Evolutionary conservation across 2,329 filamentous ascomycete species (phyloP).

Genomic region (Fusarium graminum): DNA sequence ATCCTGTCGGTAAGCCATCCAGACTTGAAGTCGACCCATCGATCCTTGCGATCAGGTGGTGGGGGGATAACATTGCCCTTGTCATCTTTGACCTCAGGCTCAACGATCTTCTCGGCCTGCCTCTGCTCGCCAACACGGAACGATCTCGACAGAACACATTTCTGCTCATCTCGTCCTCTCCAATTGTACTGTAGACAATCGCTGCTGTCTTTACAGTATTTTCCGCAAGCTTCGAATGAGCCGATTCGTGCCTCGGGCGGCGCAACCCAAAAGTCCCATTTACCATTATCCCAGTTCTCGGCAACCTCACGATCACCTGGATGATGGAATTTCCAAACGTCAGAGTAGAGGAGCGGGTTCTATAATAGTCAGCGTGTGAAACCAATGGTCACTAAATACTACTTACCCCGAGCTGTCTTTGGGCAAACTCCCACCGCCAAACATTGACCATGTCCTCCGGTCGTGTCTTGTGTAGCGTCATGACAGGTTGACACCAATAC

Average conservation of each 20-base stretch:
- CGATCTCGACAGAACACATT: slow-evolving; percentile 48
- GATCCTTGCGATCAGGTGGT: slow-evolving; percentile 34
- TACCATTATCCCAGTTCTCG: slow-evolving; percentile 52
- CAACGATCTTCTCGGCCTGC: slow-evolving; percentile 43
- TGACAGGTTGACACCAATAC: slow-evolving; percentile 65
- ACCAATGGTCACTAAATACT: background rate
- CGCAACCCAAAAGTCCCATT: slow-evolving; percentile 50
- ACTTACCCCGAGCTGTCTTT: slow-evolving; percentile 52
- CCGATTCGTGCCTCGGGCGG: slow-evolving; percentile 46
- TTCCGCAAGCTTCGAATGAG: slow-evolving; percentile 49
- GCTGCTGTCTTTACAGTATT: slow-evolving; percentile 46
- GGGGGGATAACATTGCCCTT: slow-evolving; percentile 45
- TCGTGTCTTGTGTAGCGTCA: slow-evolving; percentile 63
- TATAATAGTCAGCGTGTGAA: slow-evolving; percentile 28
- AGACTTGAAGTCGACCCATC: slow-evolving; percentile 51
- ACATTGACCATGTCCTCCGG: slow-evolving; percentile 63
- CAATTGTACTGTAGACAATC: slow-evolving; percentile 52
- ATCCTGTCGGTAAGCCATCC: slow-evolving; percentile 50
- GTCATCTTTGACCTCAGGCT: slow-evolving; percentile 45
- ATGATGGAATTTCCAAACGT: slow-evolving; percentile 56
- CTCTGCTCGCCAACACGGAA: slow-evolving; percentile 49
- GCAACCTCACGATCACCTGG: slow-evolving; percentile 44
- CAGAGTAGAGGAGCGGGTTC: slow-evolving; percentile 55
- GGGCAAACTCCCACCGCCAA: slow-evolving; percentile 60
- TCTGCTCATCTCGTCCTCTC: slow-evolving; percentile 50